Base-by-base conservation (phyloP, 2,329 filamentous ascomycete genomes). In the Alternaria alternata region DNA sequence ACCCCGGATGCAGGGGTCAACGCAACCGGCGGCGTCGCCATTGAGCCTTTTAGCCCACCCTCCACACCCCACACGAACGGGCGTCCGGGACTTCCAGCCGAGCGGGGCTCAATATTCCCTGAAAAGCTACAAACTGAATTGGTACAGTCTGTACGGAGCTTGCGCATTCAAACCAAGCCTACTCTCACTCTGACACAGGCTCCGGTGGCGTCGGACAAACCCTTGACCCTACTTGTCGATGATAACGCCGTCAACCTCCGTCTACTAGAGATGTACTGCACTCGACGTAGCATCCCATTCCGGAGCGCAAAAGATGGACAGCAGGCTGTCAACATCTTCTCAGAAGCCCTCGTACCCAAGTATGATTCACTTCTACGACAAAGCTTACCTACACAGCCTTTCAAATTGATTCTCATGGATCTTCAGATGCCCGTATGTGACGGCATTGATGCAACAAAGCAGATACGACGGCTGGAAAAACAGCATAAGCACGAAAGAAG, bases 201-300 rank as follows among this genome's bases (percentile, higher is more conserved):
- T 8, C 26, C 24, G 9, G 24, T 26, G 39, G 30, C 11, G 18
- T 47, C 38, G 2, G 44, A 11, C 14, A 68, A 69, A 42, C 73
- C 74, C 2, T 62, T 68, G 59, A 68, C 73, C 1, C 71, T 84
- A 0, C 68, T 84, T 3, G 82, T 83, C 1, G 82, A 83, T 51
- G 82, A 83, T 58, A 83, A 83, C 42, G 54, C 69, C 1, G 74
- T 83, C 51, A 84, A 84, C 22, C 72, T 83, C 0, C 79, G 80
- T 18, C 79, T 83, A 39, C 61, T 84, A 26, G 71, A 79, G 30
- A 82, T 83, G 80, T 83, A 83, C 65, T 83, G 81, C 68, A 75
- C 72, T 20, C 82, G 80, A 51, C 75, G 82, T 26, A 67, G 69
- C 2, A 63, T 74, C 3, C 73, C 76, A 0, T 81, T 79, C 36